Evolutionary conservation across 805 yeast species (phyloP), one percentile per base, ranked within the genome.

Genomic region (Kuraishia molischiana): DNA sequence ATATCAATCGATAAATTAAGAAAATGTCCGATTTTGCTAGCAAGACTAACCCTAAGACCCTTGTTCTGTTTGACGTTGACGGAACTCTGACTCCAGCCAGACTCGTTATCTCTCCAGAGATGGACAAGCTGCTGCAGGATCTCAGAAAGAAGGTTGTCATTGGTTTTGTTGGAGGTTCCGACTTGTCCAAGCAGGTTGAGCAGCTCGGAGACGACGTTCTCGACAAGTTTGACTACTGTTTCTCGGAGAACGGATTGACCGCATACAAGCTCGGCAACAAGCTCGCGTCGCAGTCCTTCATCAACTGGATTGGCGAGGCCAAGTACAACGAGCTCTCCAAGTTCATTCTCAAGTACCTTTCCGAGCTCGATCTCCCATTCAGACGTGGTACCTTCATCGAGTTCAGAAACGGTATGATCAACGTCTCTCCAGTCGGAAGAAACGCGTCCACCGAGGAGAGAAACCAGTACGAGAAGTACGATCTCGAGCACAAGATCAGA

Each of bases 351-450:
- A 76, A 74, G 51, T 89, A 92, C 71, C 72, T 92, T 51, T 61
- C 95, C 38, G 82, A 82, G 33, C 61, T 92, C 39, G 97, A 92
- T 48, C 62, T 92, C 50, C 99, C 99, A 57, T 74, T 83, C 61
- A 86, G 97, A 79, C 86, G 97, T 72, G 99, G 99, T 64, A 92
- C 99, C 43, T 92, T 92, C 66, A 68, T 92, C 51, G 99, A 92
- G 73, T 92, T 92, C 76, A 85, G 99, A 78, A 92, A 92, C 64
- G 99, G 99, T 64, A 89, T 92, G 95, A 85, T 92, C 66, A 92
- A 92, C 67, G 86, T 92, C 46, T 87, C 97, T 13, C 99, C 99
- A 51, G 78, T 92, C 44, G 99, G 99, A 56, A 86, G 99, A 78
- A 92, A 92, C 61, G 97, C 97, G 44, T 79, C 94, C 30, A 86